Base-by-base conservation (phyloP, 192 early-diverging fungal species). In the Coemansia sp. region DNA sequence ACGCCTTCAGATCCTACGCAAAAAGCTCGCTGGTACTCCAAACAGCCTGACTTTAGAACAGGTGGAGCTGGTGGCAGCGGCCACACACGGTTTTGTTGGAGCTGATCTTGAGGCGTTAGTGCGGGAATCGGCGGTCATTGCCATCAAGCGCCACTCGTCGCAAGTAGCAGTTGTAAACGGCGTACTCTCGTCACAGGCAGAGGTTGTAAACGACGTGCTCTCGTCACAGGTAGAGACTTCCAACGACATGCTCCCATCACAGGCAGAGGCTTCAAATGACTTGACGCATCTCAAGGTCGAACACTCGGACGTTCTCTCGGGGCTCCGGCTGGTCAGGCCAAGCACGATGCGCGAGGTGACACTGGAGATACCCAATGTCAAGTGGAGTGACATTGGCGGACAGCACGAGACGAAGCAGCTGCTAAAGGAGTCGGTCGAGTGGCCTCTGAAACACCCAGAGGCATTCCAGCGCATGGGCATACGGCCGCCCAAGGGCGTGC, bases 381-480 rank as follows among this genome's bases (percentile, higher is more conserved):
- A 86, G 19, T 99, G 98, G 98, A 73, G 73, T 2, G 96, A 98
- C 70, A 93, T 99, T 71, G 98, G 96, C 23, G 98, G 98, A 2
- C 96, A 98, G 72, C 81, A 86, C 23, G 89, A 92, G n/a, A 91
- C 95, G 19, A 98, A 96, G 75, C 91, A 94, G 68, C 89, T 90
- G 69, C 74, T 99, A 26, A 91, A 91, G 47, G 98, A 99, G 76
- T 94, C 96, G 1, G 91, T 99, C 10, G 98, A 99, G 76, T 99
- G 98, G 98, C 98, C 98, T 5, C 77, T 99, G 14, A 90, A 91
- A 85, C 95, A 98, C 77, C 94, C 98, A 0, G 93, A 96, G 52
- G 91, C 90, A 6, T 99, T 99, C 85, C 70, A 75, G 10, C 85
- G 92, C 17, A 90, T 98, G 76, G 91, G 93, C 2, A 98, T 99